A percentile compares a stretch with the other conserved stretches of the same genome.
Evolutionary conservation across 768 basidiomycete species (phyloP).

Genomic region (Naematelia encephala): DNA sequence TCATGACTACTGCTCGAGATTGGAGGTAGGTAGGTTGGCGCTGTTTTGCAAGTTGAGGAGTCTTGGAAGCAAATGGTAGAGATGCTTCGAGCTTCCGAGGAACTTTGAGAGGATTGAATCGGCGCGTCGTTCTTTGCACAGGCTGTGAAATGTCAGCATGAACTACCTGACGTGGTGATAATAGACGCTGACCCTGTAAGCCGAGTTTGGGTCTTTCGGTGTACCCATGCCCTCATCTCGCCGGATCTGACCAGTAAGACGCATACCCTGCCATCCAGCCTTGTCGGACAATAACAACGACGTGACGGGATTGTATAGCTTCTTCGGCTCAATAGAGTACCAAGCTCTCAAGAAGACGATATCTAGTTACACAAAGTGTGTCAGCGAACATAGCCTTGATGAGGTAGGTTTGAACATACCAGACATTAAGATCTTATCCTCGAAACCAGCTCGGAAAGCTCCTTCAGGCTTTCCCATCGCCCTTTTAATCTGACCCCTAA

Average conservation of each 20-base stretch:
- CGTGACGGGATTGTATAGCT: slow-evolving; percentile 94
- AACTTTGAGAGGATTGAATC: slow-evolving; percentile 86
- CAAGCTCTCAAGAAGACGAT: slow-evolving; percentile 93
- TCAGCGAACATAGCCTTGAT: not conserved
- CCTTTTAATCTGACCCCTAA: slow-evolving; percentile 95
- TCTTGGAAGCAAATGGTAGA: slow-evolving; percentile 89
- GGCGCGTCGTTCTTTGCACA: slow-evolving; percentile 71
- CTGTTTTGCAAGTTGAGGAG: slow-evolving; percentile 75
- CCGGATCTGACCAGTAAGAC: slow-evolving; percentile 87
- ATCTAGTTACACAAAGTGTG: slow-evolving; percentile 58
- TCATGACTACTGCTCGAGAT: slow-evolving; percentile 90
- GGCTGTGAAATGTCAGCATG: slow-evolving; percentile 45
- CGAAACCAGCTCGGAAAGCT: slow-evolving; percentile 92
- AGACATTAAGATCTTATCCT: slow-evolving; percentile 94
- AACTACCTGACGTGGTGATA: not conserved
- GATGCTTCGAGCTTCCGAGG: slow-evolving; percentile 85
- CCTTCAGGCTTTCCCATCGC: slow-evolving; percentile 93
- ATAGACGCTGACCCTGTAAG: slow-evolving; percentile 62
- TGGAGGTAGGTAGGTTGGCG: slow-evolving; percentile 78
- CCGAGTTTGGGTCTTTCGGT: slow-evolving; percentile 75
- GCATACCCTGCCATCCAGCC: slow-evolving; percentile 85
- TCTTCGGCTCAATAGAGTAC: slow-evolving; percentile 92
- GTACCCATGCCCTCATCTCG: slow-evolving; percentile 80
- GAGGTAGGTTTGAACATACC: slow-evolving; percentile 58
- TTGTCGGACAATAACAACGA: slow-evolving; percentile 82